Base-by-base conservation (phyloP, 2,329 filamentous ascomycete genomes). In the Dactylella cylindrospora region DNA sequence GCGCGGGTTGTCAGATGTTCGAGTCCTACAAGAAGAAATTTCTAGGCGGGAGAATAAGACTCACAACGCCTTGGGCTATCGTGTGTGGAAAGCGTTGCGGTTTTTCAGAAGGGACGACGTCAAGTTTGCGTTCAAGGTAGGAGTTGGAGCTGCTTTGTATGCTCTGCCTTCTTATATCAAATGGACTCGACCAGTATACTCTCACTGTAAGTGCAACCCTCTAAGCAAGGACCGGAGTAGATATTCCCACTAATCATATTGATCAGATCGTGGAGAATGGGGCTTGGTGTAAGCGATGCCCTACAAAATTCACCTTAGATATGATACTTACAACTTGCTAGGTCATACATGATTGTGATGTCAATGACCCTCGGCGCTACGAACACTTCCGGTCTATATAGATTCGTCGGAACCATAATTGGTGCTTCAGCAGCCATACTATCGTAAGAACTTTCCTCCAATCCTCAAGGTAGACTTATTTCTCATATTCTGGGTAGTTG, bases 311-410 rank as follows among this genome's bases (percentile, higher is more conserved):
- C 3, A 19, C 5, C 17, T 13, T 3, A 3, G 12, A 19, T 19
- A 20, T 13, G 23, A 2, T 39, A 13, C 12, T n/a, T 1, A 1
- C n/a, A 31, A n/a, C 9, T 31, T 31, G 28, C 28, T n/a, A 9
- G 28, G 9, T 64, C 52, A 17, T 65, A 55, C 13, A 57, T 65
- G 91, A 84, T 97, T 70, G 93, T 98, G 19, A 95, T 90, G 71
- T 90, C 88, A 29, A 97, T 96, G 90, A 98, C 91, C 0, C 91
- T 96, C 17, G 93, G 93, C 22, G 90, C 93, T 5, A 88, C 90
- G 19, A 98, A 97, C 72, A 95, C 91, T 1, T 96, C 91, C 0
- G 90, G 90, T 3, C 83, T 84, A 70, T 84, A 90, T 41, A 84
- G 93, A 67, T 91, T 97, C 70, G 77, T 88, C 6, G 93, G 91